Evolutionary conservation across 116 monocot genomes (phyloP), one percentile per base, ranked within the genome.

Genomic region (Zostera marina): DNA sequence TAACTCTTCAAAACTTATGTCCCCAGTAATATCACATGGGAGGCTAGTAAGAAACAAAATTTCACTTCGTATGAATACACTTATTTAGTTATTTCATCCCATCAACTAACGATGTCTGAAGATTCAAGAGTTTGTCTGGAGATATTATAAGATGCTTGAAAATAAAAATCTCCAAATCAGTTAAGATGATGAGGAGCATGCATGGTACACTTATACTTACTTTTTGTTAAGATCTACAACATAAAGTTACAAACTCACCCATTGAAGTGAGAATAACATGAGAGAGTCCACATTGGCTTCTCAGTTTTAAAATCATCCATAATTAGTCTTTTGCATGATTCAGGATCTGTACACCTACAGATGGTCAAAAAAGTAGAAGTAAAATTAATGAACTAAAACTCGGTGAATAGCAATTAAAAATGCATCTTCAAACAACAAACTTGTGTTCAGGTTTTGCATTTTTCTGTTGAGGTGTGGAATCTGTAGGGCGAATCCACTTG

Each of bases 1-100:
- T 46, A 98, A 67, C 72, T 98, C 90, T 71, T 98, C 98, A 70
- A 62, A 83, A 65, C 86, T 90, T 53, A 73, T 52, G 70, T 96
- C 96, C 44, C 96, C 96, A 53, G 63, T 53, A 65, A 96, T 76
- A 51, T 96, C 90, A 56, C 90, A 96, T 55, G 82, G 82, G 38
- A 64, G 56, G 68, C 96, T 89, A 73, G 9, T n/a, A 65, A 70
- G 69, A 9, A 64, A 40, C 32, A 32, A 26, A 56, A 15, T 5
- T 15, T n/a, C 17, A 15, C 11, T 8, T 56, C n/a, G 38, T 14
- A 55, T 55, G 16, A n/a, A 8, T 14, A 7, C 14, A 25, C 26
- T 25, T 13, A 26, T 7, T 15, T 12, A 25, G 13, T 25, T 13
- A 26, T 7, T 15, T 12, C 0, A 32, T 32, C 15, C 56, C 56